Percentiles rank a stretch among this genome's conserved stretches.
These are phyloP conservation scores for Actinomortierella wolfii DNA, from an alignment of 371 early-diverging fungal species.

Conservation along the genomic window DNA sequence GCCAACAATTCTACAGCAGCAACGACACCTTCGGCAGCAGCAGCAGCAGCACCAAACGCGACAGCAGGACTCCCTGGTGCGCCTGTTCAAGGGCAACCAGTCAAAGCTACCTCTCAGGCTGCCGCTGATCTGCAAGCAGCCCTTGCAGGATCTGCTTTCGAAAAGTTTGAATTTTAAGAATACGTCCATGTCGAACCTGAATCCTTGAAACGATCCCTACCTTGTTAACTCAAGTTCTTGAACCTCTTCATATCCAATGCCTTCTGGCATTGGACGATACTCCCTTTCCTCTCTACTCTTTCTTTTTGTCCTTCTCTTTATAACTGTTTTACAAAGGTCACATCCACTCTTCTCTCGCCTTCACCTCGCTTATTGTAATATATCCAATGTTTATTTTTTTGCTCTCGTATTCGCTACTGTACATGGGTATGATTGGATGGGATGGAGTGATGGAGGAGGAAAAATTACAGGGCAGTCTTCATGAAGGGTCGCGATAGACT, in stretches of 20 bases:
- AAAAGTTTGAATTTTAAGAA: conserved; percentile 43
- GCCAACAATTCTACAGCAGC: conserved; percentile 3
- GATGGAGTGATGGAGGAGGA: no score
- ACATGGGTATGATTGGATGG: no score
- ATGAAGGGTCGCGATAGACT: no score
- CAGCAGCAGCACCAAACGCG: conserved; percentile 13
- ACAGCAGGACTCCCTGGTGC: conserved; percentile 13
- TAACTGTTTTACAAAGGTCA: no score
- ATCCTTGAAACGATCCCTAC: no score
- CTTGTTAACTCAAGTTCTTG: no score
- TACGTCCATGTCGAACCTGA: no score
- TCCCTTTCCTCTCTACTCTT: neutral
- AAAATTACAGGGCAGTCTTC: no score
- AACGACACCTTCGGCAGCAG: conserved; percentile 10
- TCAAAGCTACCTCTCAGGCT: conserved; percentile 25
- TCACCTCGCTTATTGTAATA: neutral
- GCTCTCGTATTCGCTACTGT: conserved; percentile 2
- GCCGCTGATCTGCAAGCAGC: conserved; percentile 43
- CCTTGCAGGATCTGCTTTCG: conserved; percentile 40
- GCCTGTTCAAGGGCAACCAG: conserved; percentile 14
- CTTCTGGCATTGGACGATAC: no score
- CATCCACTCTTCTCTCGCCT: conserved; percentile 1
- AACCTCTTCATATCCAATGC: no score
- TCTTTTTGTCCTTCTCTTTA: conserved; percentile 3
- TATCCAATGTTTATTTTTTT: neutral